phyloP scores from a whole-genome alignment of 495 filamentous ascomycete species.

The Bacidia gigantensis region DNA sequence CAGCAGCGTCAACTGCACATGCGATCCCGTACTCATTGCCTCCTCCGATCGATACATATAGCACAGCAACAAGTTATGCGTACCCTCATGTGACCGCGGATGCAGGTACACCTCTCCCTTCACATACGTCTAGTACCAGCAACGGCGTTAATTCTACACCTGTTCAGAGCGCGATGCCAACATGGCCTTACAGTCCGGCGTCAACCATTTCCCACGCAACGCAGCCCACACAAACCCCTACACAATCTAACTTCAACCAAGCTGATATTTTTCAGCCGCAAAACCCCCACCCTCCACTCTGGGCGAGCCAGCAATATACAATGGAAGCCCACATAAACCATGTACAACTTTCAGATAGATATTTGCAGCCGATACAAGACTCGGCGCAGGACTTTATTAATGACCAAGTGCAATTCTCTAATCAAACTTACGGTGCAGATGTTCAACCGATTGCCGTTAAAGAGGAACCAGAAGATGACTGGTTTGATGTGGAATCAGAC shows the following conservation, averaged over 20 bases:
- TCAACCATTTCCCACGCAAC: neutral
- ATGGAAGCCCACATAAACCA: neutral
- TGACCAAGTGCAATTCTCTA: slow-evolving; percentile 3
- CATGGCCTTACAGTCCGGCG: slow-evolving; percentile 1
- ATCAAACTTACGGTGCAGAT: slow-evolving; percentile 7
- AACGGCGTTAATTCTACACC: neutral
- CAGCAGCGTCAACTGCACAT: neutral
- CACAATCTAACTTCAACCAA: neutral
- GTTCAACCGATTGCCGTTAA: slow-evolving; percentile 13
- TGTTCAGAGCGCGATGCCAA: neutral
- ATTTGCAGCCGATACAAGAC: neutral
- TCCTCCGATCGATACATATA: neutral
- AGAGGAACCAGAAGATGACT: slow-evolving; percentile 42
- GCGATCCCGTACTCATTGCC: neutral
- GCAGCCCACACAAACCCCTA: neutral
- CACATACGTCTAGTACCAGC: neutral
- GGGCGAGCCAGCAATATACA: neutral
- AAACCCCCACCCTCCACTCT: neutral
- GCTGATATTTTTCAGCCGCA: neutral
- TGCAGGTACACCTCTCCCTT: neutral
- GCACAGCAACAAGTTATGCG: neutral
- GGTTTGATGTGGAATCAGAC: slow-evolving; percentile 52
- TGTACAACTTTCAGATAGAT: neutral
- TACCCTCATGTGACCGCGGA: neutral
- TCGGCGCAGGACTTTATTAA: slow-evolving; percentile 8